A percentile compares a stretch with the other conserved stretches of the same genome.
phyloP scores from a whole-genome alignment of 2,329 filamentous ascomycete genomes.

The Cladobotryum mycophilum region DNA sequence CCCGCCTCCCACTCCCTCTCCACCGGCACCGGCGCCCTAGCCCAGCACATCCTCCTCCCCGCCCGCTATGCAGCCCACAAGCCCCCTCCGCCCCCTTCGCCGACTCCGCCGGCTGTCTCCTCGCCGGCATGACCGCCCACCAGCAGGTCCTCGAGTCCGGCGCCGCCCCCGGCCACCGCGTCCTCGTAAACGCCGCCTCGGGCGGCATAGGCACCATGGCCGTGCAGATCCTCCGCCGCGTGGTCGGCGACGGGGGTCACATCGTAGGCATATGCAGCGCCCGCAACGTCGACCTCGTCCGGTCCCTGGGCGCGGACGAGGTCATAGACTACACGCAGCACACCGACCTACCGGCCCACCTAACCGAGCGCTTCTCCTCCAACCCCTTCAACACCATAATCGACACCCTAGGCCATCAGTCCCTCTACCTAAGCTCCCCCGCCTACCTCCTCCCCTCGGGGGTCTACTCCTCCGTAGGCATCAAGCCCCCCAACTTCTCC shows the following conservation, averaged over 20 bases:
- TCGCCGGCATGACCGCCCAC: slow-evolving; percentile 34
- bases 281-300: slow-evolving; percentile 40
- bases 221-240: slow-evolving; percentile 37
- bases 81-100: slow-evolving; percentile 23
- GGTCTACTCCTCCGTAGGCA: slow-evolving; percentile 37
- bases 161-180: slow-evolving; percentile 31
- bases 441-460: slow-evolving; percentile 32
- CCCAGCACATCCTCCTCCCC: slow-evolving; percentile 33
- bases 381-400: slow-evolving; percentile 39
- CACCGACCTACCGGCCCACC: slow-evolving; percentile 27
- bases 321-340: slow-evolving; percentile 40
- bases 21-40: slow-evolving; percentile 33
- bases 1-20: slow-evolving; percentile 26
- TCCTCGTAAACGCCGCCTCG: slow-evolving; percentile 45
- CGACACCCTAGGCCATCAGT: slow-evolving; percentile 43
- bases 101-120: slow-evolving; percentile 32
- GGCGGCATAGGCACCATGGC: slow-evolving; percentile 43
- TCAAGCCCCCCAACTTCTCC: slow-evolving; percentile 28
- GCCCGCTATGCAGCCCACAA: slow-evolving; percentile 27
- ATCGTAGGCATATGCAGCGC: slow-evolving; percentile 44
- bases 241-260: slow-evolving; percentile 33
- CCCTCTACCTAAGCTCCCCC: slow-evolving; percentile 36
- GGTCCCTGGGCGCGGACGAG: slow-evolving; percentile 41
- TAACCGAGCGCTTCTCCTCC: slow-evolving; percentile 26
- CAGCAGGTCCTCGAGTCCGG: slow-evolving; percentile 33